These are phyloP conservation scores for Aspergillus vadensis DNA, from an alignment of 2,329 filamentous ascomycete species.

Conservation along the genomic window DNA sequence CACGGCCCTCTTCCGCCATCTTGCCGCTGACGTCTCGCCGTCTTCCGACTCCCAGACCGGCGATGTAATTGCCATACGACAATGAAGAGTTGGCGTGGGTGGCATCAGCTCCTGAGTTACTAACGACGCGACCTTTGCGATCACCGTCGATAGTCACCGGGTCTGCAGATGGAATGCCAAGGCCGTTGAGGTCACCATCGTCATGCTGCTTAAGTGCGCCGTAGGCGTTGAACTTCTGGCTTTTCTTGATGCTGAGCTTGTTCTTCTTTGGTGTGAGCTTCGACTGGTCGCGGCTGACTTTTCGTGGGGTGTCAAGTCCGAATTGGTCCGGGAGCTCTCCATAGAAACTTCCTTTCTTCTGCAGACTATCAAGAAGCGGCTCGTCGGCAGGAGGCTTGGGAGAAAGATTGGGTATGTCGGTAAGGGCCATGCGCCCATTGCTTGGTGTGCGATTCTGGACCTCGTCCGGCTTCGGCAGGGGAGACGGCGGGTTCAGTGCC, in stretches of 20 bases:
- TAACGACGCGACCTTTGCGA: slow-evolving; percentile 47
- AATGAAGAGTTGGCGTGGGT: slow-evolving; percentile 33
- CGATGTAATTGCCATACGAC: slow-evolving; percentile 47
- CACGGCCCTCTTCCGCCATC: slow-evolving; percentile 49
- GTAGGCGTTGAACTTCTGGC: slow-evolving; percentile 38
- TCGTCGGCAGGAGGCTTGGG: slow-evolving; percentile 28
- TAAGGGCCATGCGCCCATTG: slow-evolving; percentile 35
- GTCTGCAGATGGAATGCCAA: slow-evolving; percentile 13
- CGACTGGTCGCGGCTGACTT: slow-evolving; percentile 22
- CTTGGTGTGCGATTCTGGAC: slow-evolving; percentile 27
- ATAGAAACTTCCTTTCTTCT: slow-evolving; percentile 43
- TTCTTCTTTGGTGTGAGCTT: slow-evolving; percentile 28
- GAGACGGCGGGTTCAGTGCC: slow-evolving; percentile 50
- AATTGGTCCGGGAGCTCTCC: slow-evolving; percentile 36
- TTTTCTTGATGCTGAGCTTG: slow-evolving; percentile 36
- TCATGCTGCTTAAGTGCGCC: slow-evolving; percentile 37
- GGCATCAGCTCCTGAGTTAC: slow-evolving; percentile 44
- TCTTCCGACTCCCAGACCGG: slow-evolving; percentile 47
- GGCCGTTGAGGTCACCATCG: slow-evolving; percentile 27
- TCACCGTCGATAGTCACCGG: slow-evolving; percentile 32
- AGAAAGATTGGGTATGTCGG: slow-evolving; percentile 39
- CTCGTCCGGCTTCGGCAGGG: slow-evolving; percentile 33
- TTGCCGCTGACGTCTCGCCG: slow-evolving; percentile 52
- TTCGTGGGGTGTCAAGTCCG: slow-evolving; percentile 25
- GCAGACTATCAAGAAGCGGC: slow-evolving; percentile 31